Conservation (phyloP, 108 stramenopile genomes). For the Fragilaria crotonensis region DNA sequence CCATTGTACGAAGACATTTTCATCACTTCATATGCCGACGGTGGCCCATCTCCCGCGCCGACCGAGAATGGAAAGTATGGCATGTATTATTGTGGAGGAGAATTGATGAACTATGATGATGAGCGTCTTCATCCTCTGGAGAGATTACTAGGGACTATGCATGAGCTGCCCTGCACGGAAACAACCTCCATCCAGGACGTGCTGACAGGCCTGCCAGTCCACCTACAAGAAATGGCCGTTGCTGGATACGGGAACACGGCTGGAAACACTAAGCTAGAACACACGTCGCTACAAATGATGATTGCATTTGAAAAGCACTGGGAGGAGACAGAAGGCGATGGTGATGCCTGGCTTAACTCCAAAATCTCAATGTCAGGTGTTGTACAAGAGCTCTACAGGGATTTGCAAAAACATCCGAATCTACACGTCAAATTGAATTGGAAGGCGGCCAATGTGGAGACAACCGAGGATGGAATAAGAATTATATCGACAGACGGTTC, state of each 20-base stretch:
- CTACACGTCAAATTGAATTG: conserved; percentile 6
- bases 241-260: conserved; percentile 41
- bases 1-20: conserved; percentile 22
- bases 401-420: conserved; percentile 4
- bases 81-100: conserved; percentile 25
- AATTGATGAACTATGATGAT: conserved; percentile 30
- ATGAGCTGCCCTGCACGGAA: neutral
- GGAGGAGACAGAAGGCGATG: conserved; percentile 21
- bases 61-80: conserved; percentile 28
- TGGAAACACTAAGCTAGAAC: conserved; percentile 16
- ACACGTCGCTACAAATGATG: conserved; percentile 10
- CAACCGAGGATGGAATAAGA: neutral
- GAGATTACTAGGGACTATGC: conserved; percentile 14
- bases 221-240: conserved; percentile 14
- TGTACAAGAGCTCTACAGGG: neutral
- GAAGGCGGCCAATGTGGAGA: conserved; percentile 2
- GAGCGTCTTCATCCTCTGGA: conserved; percentile 9
- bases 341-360: conserved; percentile 14
- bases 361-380: conserved; percentile 15
- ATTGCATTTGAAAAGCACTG: conserved; percentile 26
- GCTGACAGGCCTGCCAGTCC: neutral
- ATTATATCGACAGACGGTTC: conserved; percentile 1
- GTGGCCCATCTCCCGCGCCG: conserved; percentile 26
- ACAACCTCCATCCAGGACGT: neutral
- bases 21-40: conserved; percentile 28